Evolutionary conservation across 371 early-diverging fungal genomes (phyloP).

Genomic region (Rhizopus delemar): DNA sequence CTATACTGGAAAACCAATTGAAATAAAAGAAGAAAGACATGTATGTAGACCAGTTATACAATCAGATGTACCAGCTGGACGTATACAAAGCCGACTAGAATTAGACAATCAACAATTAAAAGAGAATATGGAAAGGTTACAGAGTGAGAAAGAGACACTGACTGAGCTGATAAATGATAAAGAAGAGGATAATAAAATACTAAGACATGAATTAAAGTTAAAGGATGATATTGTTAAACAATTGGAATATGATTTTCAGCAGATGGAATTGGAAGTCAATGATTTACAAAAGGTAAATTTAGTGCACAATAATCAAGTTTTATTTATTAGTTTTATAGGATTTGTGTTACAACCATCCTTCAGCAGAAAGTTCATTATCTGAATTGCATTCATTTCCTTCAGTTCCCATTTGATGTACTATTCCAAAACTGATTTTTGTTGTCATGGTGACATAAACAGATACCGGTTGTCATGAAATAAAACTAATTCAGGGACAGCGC

Average conservation of each 20-base stretch:
- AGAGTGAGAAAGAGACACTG: constrained; percentile 33
- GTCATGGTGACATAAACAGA: too few relatives aligned
- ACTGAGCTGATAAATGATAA: constrained; percentile 37
- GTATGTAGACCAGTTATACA: constrained; percentile 45
- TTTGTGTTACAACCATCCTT: constrained; percentile 19
- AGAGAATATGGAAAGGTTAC: constrained; percentile 28
- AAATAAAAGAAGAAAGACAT: constrained; percentile 37
- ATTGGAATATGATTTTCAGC: constrained; percentile 48
- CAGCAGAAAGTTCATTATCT: constrained; percentile 30
- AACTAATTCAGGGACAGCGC: too few relatives aligned
- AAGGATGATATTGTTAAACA: constrained; percentile 51
- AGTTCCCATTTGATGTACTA: constrained; percentile 22
- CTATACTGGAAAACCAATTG: constrained; percentile 38
- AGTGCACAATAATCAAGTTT: not conserved
- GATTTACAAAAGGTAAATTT: constrained; percentile 46
- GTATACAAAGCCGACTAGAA: constrained; percentile 23
- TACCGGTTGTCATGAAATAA: too few relatives aligned
- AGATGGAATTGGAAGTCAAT: constrained; percentile 42
- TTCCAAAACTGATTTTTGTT: too few relatives aligned
- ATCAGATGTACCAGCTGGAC: constrained; percentile 31
- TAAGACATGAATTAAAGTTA: constrained; percentile 41
- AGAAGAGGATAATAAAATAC: constrained; percentile 41
- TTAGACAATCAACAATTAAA: constrained; percentile 35
- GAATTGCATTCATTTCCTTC: constrained; percentile 40
- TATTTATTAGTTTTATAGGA: constrained; percentile 12